A percentile compares a stretch with the other conserved stretches of the same genome.
phyloP scores from a whole-genome alignment of 345 rosid genomes.

The Acer saccharum region DNA sequence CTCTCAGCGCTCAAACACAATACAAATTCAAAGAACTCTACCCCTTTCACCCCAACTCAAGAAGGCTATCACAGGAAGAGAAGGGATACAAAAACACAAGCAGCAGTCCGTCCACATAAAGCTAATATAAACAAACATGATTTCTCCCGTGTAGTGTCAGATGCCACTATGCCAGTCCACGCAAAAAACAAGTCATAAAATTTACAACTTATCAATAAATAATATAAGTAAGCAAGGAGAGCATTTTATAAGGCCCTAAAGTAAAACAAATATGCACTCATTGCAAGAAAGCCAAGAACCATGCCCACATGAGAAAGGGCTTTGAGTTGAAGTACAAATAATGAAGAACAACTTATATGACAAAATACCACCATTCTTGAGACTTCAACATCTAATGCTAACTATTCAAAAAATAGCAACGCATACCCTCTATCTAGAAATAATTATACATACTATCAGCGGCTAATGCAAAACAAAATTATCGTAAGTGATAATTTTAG shows the following conservation, averaged over 20 bases:
- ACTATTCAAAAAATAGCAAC: not conserved
- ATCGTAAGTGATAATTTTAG: not conserved
- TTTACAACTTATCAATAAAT: not conserved
- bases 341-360: not conserved
- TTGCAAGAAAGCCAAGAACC: not conserved
- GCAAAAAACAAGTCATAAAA: not conserved
- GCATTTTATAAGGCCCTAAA: not conserved
- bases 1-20: not conserved
- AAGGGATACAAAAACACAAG: not conserved
- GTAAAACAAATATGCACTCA: not conserved
- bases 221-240: not conserved
- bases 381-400: not conserved
- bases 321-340: not conserved
- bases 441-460: not conserved
- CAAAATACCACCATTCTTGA: not conserved
- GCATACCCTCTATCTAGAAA: not conserved
- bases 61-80: not conserved
- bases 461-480: not conserved
- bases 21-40: not conserved
- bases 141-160: not conserved
- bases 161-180: not conserved
- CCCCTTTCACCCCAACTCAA: not conserved
- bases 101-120: not conserved
- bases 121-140: not conserved
- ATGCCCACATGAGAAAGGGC: not conserved